Percentiles rank a stretch among this genome's conserved stretches.
Evolutionary conservation across 805 yeast species (phyloP).

Genomic region (Cyberlindnera subsufficiens): DNA sequence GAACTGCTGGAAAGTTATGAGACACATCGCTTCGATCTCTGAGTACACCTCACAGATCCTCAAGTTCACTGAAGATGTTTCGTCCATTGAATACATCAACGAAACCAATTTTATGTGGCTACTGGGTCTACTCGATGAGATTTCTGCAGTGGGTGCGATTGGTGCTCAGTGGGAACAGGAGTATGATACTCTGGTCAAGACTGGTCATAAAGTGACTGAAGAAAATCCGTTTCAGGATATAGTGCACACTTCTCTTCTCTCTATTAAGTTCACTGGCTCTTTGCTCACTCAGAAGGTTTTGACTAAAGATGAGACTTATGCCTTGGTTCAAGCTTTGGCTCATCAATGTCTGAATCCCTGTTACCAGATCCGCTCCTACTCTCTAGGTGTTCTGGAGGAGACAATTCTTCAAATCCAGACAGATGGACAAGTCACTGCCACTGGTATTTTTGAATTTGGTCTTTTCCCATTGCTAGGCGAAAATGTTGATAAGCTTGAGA

Average conservation of each 20-base stretch:
- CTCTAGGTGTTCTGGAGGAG: slow-evolving; percentile 54
- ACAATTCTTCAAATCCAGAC: slow-evolving; percentile 30
- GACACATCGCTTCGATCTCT: slow-evolving; percentile 41
- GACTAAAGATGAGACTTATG: slow-evolving; percentile 34
- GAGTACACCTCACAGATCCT: slow-evolving; percentile 39
- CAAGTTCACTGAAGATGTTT: slow-evolving; percentile 38
- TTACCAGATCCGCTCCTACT: slow-evolving; percentile 62
- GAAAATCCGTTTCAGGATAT: slow-evolving; percentile 48
- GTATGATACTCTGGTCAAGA: slow-evolving; percentile 36
- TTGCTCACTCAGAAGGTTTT: slow-evolving; percentile 32
- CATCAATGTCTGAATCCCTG: slow-evolving; percentile 90
- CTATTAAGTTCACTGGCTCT: slow-evolving; percentile 55
- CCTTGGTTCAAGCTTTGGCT: slow-evolving; percentile 75
- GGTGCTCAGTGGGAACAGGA: slow-evolving; percentile 76
- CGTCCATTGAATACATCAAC: slow-evolving; percentile 31
- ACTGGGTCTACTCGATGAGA: slow-evolving; percentile 69
- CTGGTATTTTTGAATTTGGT: slow-evolving; percentile 63
- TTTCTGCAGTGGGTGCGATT: slow-evolving; percentile 74
- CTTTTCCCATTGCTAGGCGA: slow-evolving; percentile 68
- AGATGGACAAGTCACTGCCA: slow-evolving; percentile 37
- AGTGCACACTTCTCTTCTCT: slow-evolving; percentile 52
- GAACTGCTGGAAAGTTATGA: slow-evolving; percentile 49
- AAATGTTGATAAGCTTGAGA: slow-evolving; percentile 61
- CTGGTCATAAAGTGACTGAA: slow-evolving; percentile 37
- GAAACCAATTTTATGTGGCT: slow-evolving; percentile 55